Evolutionary conservation across 148 eudicot species (phyloP), one percentile per base, ranked within the genome.

Genomic region (Rhododendron simsii): DNA sequence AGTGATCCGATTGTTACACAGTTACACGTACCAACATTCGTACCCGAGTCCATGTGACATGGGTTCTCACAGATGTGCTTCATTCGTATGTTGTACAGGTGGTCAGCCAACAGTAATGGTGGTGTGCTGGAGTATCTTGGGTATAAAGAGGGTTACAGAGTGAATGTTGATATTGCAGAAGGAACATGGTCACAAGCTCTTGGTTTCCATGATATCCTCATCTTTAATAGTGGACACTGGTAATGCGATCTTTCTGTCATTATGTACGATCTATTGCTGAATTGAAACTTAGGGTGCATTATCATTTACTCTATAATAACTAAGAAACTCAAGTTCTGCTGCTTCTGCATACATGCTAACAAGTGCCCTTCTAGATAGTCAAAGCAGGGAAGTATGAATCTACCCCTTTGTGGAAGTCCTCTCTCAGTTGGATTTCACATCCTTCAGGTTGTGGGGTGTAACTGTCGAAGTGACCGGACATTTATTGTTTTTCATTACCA

Each of bases 171-270:
- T 93, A 77, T 94, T 81, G 96, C 98, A 16, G 98, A 96, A 57
- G 93, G 91, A 84, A 93, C 94, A 67, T 95, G 99, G 99, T 91
- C 90, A 18, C 93, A 93, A 84, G 99, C 98, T 89, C 93, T 95
- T 67, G 88, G 88, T 86, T 96, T 94, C 88, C 99, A 96, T 84
- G 94, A 96, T 87, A 86, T 96, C 87, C 93, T 96, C 81, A 89
- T 96, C 86, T 92, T 93, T 37, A 96, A 96, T 85, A 95, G 98
- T 18, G 98, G 98, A 81, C 98, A 95, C 92, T 95, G 98, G 99
- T 96, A 94, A 92, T 82, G 39, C 53, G n/a, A 14, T 55, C 44
- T 44, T 7, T 44, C 45, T 44, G 7, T 5, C 45, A 44, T 5
- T 44, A 44, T 48, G 65, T 18, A 47, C 35, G 35, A 21, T 23